Conservation (phyloP, 495 filamentous ascomycete species). For the Neurospora discreta region DNA sequence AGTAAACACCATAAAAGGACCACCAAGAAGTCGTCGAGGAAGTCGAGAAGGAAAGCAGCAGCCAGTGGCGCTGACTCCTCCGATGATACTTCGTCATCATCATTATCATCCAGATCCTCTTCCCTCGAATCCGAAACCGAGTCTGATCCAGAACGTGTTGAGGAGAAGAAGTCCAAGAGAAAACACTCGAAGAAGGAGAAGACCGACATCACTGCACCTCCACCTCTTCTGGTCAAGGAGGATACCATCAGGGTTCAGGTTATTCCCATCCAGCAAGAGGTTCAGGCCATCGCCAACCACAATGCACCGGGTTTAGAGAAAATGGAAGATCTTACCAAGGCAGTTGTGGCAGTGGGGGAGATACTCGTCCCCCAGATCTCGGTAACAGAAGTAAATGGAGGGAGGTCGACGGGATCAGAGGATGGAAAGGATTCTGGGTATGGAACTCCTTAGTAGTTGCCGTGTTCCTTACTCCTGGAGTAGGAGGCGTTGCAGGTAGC, state of each 20-base stretch:
- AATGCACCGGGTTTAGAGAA: neutral
- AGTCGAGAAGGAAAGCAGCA: neutral
- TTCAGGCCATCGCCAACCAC: no score
- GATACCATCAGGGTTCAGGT: conserved; percentile 1
- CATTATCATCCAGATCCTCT: conserved; percentile 4
- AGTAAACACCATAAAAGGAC: conserved; percentile 1
- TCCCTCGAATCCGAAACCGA: conserved; percentile 7
- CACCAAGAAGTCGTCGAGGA: neutral
- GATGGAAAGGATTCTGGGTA: conserved; percentile 24
- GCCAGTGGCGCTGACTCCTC: conserved; percentile 5
- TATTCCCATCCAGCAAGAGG: neutral
- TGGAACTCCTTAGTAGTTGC: conserved; percentile 8
- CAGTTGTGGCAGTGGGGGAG: conserved; percentile 2
- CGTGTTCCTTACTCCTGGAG: neutral
- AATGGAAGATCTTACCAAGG: conserved; percentile 13
- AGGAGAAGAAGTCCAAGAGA: conserved; percentile 10
- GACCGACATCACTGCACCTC: neutral
- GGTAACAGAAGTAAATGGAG: neutral
- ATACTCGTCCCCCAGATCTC: neutral
- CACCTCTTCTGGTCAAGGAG: conserved; percentile 5
- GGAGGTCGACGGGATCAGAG: conserved; percentile 2
- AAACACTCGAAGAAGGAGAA: neutral
- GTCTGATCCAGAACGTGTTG: neutral
- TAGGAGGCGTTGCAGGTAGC: no score
- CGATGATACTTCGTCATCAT: conserved; percentile 3